Percentiles rank a stretch among this genome's conserved stretches.
phyloP scores from a whole-genome alignment of 306 rosid species.

The Cucurbita moschata region DNA sequence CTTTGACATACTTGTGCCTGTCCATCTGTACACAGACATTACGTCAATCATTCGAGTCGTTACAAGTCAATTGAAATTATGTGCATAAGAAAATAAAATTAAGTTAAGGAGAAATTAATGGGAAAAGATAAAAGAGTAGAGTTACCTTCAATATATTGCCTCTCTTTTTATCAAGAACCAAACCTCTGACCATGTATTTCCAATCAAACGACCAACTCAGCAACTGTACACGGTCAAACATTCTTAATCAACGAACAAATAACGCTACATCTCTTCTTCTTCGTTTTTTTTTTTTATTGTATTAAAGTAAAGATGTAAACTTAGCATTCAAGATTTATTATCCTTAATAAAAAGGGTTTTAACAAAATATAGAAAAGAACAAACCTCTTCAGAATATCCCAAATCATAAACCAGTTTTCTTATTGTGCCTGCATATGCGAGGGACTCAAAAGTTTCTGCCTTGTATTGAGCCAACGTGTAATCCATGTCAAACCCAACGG shows the following conservation, averaged over 20 bases:
- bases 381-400: conserved; percentile 79
- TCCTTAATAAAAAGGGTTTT: background rate
- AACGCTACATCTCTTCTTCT: background rate
- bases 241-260: conserved; percentile 13
- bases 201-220: conserved; percentile 75
- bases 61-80: conserved; percentile 4
- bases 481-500: conserved; percentile 98
- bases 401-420: conserved; percentile 71
- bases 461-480: conserved; percentile 97
- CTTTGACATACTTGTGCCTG: conserved; percentile 98
- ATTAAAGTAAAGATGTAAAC: background rate
- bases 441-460: conserved; percentile 93
- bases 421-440: conserved; percentile 88
- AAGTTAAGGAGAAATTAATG: background rate
- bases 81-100: background rate
- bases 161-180: conserved; percentile 92
- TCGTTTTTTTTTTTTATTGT: background rate
- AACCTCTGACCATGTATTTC: conserved; percentile 98
- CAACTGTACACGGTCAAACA: conserved; percentile 38
- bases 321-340: background rate
- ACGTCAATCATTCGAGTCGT: conserved; percentile 9
- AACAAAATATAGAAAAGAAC: background rate
- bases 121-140: conserved; percentile 2
- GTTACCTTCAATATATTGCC: conserved; percentile 94
- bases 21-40: conserved; percentile 57